Base-by-base conservation (phyloP, 306 rosid species). In the Prunus mongolica region DNA sequence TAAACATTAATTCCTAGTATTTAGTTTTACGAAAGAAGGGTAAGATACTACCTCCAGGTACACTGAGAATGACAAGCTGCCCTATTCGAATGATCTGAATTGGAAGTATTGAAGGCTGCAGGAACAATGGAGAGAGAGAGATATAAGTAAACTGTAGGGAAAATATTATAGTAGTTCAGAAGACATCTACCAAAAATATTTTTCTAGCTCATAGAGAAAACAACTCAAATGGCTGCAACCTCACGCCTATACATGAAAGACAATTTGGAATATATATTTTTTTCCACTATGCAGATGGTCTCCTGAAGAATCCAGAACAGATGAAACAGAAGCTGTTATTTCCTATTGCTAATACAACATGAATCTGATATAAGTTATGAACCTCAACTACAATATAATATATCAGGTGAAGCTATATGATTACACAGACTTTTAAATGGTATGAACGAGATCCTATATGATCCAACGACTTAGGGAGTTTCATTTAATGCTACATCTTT, bases 61-160 rank as follows among this genome's bases (percentile, higher is more conserved):
- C 88, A 75, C 87, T 80, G 44, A 94, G 97, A 86, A 94, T 87
- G 61, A 87, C 81, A 25, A 94, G 79, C 83, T 94, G 93, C 79
- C 98, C 97, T 24, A 94, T 82, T 71, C 73, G 90, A 62, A 94
- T 71, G 82, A 94, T 90, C 87, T 94, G 97, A 83, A 91, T 85
- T 74, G 98, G 98, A 88, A 94, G 96, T 85, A 94, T 79, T 66
- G 98, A 86, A 85, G 98, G 97, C 98, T 94, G 89, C 88, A 88
- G 78, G 57, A 78, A 56, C 46, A 55, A 75, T 44, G 62, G 38
- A 45, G 49, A 72, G 30, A 72, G 30, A 47, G 13, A n/a, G 51
- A 18, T 51, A 61, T 12, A 14, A 71, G 65, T 65, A 56, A 71
- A 46, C 66, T 20, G 50, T 18, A 27, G 30, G 22, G 50, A 1